Conservation (phyloP, 208 protist species). For the Trypanosoma melophagium region DNA sequence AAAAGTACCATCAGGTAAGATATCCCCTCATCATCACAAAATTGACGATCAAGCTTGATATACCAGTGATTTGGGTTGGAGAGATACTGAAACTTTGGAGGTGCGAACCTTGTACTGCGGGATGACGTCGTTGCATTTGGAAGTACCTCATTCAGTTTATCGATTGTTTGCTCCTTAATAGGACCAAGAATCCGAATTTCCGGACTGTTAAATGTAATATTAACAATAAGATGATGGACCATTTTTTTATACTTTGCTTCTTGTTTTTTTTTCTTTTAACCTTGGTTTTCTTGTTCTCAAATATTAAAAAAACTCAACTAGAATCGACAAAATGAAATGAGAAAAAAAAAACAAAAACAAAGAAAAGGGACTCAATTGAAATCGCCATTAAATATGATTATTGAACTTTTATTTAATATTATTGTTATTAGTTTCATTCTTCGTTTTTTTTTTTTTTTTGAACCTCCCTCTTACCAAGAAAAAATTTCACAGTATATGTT, state of each 20-base stretch:
- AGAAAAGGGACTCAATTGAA: slow-evolving; percentile 2
- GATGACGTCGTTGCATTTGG: slow-evolving; percentile 77
- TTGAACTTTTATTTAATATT: slow-evolving; percentile 9
- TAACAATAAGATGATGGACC: slow-evolving; percentile 71
- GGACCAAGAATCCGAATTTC: slow-evolving; percentile 83
- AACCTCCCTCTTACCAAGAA: no score
- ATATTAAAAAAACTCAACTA: no score
- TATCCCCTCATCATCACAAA: slow-evolving; percentile 78
- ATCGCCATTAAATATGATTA: slow-evolving; percentile 7
- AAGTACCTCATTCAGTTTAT: slow-evolving; percentile 78
- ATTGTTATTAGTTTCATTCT: background rate
- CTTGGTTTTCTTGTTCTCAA: slow-evolving; percentile 8
- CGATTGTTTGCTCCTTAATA: slow-evolving; percentile 85
- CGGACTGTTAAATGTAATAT: slow-evolving; percentile 84
- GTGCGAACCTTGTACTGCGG: slow-evolving; percentile 54
- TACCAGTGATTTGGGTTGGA: slow-evolving; percentile 85
- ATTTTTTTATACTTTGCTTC: slow-evolving; percentile 34
- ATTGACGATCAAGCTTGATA: slow-evolving; percentile 78
- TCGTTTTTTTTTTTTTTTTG: no score
- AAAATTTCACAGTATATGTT: slow-evolving; percentile 24
- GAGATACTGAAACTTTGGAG: slow-evolving; percentile 72
- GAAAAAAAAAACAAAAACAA: slow-evolving; percentile 11
- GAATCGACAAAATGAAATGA: no score
- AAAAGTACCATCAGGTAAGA: slow-evolving; percentile 81
- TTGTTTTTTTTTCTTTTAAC: slow-evolving; percentile 6